Conservation (phyloP, 495 filamentous ascomycete genomes). For the Daldinia concentrica region DNA sequence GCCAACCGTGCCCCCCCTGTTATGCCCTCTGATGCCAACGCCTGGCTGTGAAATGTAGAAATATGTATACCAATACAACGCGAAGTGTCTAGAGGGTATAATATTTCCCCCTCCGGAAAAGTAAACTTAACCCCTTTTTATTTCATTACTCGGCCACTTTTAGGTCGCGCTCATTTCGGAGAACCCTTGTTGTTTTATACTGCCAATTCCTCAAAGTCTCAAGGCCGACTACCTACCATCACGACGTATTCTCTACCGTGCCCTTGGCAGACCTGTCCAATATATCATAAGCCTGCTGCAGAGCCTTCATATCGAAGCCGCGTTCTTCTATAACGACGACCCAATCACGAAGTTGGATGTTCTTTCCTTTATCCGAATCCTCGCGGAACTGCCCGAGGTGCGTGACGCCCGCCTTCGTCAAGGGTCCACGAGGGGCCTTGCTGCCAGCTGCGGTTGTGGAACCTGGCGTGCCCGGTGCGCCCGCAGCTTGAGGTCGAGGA, state of each 20-base stretch:
- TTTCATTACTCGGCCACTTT: neutral
- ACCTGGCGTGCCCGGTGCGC: conserved; percentile 43
- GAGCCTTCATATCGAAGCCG: conserved; percentile 61
- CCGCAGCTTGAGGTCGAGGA: conserved; percentile 49
- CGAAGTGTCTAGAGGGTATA: conserved; percentile 12
- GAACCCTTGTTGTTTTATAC: neutral
- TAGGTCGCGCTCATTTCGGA: neutral
- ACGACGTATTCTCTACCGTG: conserved; percentile 27
- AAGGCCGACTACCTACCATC: conserved; percentile 5
- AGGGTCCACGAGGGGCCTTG: conserved; percentile 36
- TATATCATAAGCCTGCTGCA: conserved; percentile 63
- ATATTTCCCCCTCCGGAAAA: neutral
- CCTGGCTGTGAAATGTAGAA: conserved; percentile 45
- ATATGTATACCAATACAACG: conserved; percentile 41
- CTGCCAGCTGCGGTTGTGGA: conserved; percentile 11
- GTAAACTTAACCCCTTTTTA: neutral
- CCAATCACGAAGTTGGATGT: conserved; percentile 77
- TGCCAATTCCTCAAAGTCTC: neutral
- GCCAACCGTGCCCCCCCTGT: conserved; percentile 31
- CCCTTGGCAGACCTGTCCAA: conserved; percentile 55
- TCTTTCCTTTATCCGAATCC: conserved; percentile 66
- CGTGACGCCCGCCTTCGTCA: conserved; percentile 42
- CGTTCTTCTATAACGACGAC: conserved; percentile 70
- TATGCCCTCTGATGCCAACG: conserved; percentile 44
- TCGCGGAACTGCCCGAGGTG: conserved; percentile 71